Base-by-base conservation (phyloP, 352 stramenopile species). In the Phytopythium chamaehyphon region DNA sequence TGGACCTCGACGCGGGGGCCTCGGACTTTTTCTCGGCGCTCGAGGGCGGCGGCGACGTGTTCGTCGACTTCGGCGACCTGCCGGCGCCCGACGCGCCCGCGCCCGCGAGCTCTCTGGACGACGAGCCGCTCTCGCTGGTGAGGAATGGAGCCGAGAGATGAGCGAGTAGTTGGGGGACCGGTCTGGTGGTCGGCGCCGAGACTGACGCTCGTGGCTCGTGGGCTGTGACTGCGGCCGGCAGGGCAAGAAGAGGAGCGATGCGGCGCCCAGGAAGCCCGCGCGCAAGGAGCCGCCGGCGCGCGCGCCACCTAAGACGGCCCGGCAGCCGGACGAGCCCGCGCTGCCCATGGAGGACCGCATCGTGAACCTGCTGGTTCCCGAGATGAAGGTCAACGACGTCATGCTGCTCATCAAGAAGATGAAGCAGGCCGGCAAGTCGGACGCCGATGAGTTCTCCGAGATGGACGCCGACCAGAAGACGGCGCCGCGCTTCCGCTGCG, bases 371-470 rank as follows among this genome's bases (percentile, higher is more conserved):
- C 59, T 95, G 18, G 82, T 93, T 45, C 80, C 82, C 0, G 84
- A 93, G 36, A 73, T 95, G 42, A 91, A 93, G 60, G 84, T 93
- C 40, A 82, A 83, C 48, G 84, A 95, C 58, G 80, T 95, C 51
- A 91, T 95, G 76, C 65, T 88, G 59, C 64, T 95, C 36, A 93
- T 95, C 62, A 81, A 88, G 55, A 95, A 95, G 62, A 93, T 95
- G 84, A 91, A 88, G 40, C 82, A 95, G 54, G 76, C 84, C 2
- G 82, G 83, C 62, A 95, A 95, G 64, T 93, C 84, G 47, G 84
- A 95, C 55, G 82, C 84, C 9, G 84, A 95, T 53, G 84, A 93
- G 64, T 95, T 93, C 59, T 92, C 82, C 22, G 78, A 90, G 66
- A 61, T 90, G 3, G 84, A 95, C 50, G 73, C 82, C 8, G 84